Percentiles rank a stretch among this genome's conserved stretches.
Evolutionary conservation across 164 flowering plant species (phyloP).

Genomic region (Tetracentron sinense): DNA sequence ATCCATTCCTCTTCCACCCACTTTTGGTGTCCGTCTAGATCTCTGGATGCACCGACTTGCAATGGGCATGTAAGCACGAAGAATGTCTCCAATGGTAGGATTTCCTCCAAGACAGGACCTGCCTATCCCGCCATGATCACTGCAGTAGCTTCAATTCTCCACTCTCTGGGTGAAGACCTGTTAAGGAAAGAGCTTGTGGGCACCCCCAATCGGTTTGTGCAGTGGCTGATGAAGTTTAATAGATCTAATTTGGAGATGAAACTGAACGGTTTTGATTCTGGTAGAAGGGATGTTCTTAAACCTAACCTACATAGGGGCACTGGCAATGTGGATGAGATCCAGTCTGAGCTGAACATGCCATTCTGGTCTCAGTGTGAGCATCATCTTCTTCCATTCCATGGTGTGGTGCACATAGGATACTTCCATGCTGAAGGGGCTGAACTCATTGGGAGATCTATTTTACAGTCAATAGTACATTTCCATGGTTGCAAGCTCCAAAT

Average conservation of each 20-base stretch:
- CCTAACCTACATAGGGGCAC: conserved; percentile 8
- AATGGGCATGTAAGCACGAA: conserved; percentile 22
- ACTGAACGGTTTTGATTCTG: conserved; percentile 37
- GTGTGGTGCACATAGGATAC: conserved; percentile 84
- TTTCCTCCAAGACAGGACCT: conserved; percentile 25
- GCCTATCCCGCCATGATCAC: conserved; percentile 41
- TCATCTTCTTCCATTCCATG: conserved; percentile 91
- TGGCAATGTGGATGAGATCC: conserved; percentile 23
- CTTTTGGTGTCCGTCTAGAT: conserved; percentile 70
- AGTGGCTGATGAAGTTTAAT: conserved; percentile 81
- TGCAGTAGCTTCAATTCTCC: conserved; percentile 64
- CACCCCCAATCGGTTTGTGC: conserved; percentile 73
- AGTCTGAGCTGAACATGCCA: conserved; percentile 59
- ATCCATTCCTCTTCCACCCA: conserved; percentile 13
- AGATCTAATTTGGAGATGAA: conserved; percentile 53
- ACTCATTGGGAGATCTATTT: conserved; percentile 40
- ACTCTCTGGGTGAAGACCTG: conserved; percentile 81
- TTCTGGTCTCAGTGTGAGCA: conserved; percentile 97
- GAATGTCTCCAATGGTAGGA: conserved; percentile 18
- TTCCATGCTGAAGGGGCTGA: conserved; percentile 29
- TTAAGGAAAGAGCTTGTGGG: conserved; percentile 65
- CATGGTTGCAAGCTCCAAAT: conserved; percentile 93
- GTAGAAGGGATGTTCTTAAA: conserved; percentile 14
- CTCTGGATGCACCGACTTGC: conserved; percentile 17
- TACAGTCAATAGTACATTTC: conserved; percentile 75